A percentile compares a stretch with the other conserved stretches of the same genome.
Evolutionary conservation across 2,329 filamentous ascomycete species (phyloP).

Genomic region (Pseudocercospora fuligena): DNA sequence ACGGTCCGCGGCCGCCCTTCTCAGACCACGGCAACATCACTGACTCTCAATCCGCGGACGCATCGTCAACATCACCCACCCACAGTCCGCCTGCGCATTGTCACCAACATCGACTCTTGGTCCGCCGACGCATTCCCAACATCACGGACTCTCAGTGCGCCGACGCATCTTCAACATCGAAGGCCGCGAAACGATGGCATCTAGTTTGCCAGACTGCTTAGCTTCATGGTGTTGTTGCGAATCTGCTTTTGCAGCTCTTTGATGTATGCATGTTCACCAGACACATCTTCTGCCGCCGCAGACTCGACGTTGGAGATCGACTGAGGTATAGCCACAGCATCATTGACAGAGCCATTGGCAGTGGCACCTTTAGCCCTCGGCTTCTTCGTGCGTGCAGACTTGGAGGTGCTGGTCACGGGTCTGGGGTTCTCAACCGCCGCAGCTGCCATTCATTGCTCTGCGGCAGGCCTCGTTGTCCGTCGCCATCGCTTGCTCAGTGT

Average conservation of each 20-base stretch:
- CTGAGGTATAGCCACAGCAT: conserved; percentile 27
- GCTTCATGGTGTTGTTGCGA: conserved; percentile 91
- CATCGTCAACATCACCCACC: too few species aligned
- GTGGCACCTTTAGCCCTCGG: conserved; percentile 48
- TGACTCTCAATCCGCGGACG: too few species aligned
- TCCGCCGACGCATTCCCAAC: too few species aligned
- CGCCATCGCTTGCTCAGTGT: too few species aligned
- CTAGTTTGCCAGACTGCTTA: conserved; percentile 77
- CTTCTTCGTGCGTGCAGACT: conserved; percentile 55
- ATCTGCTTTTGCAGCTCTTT: conserved; percentile 93
- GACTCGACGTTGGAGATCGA: conserved; percentile 31
- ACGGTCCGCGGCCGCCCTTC: too few species aligned
- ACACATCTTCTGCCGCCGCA: conserved; percentile 54
- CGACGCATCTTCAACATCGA: too few species aligned
- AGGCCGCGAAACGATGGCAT: conserved; percentile 61
- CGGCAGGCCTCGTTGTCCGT: neutral
- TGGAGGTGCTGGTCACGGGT: conserved; percentile 46
- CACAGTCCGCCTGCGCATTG: too few species aligned
- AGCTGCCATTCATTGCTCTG: conserved; percentile 1
- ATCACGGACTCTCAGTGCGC: too few species aligned
- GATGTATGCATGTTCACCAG: conserved; percentile 75
- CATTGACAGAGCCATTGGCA: conserved; percentile 33
- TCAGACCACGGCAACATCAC: too few species aligned
- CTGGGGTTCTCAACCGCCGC: conserved; percentile 4
- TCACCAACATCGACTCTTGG: too few species aligned